A percentile compares a stretch with the other conserved stretches of the same genome.
These are phyloP conservation scores for Ophiostoma piceae DNA, from an alignment of 2,329 filamentous ascomycete species.

Conservation along the genomic window DNA sequence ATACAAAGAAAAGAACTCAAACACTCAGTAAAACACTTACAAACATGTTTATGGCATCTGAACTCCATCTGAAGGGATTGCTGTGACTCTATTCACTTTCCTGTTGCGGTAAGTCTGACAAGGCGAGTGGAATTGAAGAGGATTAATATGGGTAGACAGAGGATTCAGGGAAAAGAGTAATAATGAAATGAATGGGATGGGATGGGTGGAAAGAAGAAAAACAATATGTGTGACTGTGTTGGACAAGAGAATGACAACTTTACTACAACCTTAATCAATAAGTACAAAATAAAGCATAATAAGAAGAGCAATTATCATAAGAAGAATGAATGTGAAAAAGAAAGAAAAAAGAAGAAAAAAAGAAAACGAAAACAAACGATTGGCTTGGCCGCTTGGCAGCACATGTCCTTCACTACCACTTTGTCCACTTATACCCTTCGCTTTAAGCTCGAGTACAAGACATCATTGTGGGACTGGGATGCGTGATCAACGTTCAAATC, in stretches of 20 bases:
- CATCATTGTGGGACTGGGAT: not conserved
- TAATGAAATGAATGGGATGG: too few species aligned
- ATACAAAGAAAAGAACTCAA: too few species aligned
- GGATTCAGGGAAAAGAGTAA: too few species aligned
- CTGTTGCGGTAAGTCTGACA: not conserved
- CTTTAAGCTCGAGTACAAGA: not conserved
- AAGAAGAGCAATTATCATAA: too few species aligned
- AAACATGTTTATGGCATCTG: not conserved
- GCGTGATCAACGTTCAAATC: conserved; percentile 7
- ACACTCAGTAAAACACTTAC: not conserved
- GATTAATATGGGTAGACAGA: not conserved
- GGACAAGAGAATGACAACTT: too few species aligned
- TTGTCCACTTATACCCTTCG: not conserved
- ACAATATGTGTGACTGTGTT: too few species aligned
- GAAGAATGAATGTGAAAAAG: too few species aligned
- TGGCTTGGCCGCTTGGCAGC: not conserved
- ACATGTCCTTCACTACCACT: too few species aligned
- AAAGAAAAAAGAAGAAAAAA: not conserved
- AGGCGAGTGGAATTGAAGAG: not conserved
- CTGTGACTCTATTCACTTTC: not conserved
- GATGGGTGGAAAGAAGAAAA: too few species aligned
- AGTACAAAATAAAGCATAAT: too few species aligned
- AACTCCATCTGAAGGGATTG: not conserved
- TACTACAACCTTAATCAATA: too few species aligned
- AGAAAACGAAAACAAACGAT: not conserved